These are phyloP conservation scores for Auriscalpium orientale DNA, from an alignment of 768 basidiomycete species.

Conservation along the genomic window DNA sequence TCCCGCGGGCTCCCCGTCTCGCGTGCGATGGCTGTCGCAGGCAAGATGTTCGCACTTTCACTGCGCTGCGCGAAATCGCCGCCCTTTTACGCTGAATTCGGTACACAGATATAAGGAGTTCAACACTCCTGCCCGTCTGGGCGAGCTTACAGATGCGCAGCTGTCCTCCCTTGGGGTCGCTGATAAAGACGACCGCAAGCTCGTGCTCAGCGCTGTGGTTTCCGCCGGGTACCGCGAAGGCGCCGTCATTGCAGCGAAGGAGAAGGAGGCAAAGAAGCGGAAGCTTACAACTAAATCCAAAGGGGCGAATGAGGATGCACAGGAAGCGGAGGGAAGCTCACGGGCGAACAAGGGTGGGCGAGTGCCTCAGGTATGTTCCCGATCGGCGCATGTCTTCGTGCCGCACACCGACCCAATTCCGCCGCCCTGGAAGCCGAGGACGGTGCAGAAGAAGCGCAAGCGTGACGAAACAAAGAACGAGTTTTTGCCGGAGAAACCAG, in stretches of 20 bases:
- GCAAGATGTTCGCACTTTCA: constrained; percentile 23
- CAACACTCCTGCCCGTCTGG: constrained; percentile 53
- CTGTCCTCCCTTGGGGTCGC: constrained; percentile 51
- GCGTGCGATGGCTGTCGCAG: constrained; percentile 26
- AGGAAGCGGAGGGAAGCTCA: background rate
- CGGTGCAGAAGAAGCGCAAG: constrained; percentile 46
- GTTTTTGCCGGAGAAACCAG: constrained; percentile 44
- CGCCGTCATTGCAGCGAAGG: constrained; percentile 4
- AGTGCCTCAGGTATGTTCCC: constrained; percentile 4
- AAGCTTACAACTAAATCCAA: constrained; percentile 6
- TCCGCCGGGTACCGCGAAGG: constrained; percentile 51
- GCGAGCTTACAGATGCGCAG: constrained; percentile 50
- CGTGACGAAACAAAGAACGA: constrained; percentile 39
- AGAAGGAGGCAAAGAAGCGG: constrained; percentile 13
- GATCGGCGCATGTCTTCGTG: no score
- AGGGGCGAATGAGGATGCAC: constrained; percentile 2
- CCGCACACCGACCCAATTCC: background rate
- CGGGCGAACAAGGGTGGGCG: background rate
- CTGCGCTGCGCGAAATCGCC: background rate
- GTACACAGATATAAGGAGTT: constrained; percentile 68
- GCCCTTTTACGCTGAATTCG: background rate
- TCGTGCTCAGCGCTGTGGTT: constrained; percentile 49
- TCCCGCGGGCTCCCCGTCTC: constrained; percentile 19
- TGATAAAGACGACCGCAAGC: constrained; percentile 57
- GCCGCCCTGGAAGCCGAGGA: constrained; percentile 15